A percentile compares a stretch with the other conserved stretches of the same genome.
Evolutionary conservation across 352 stramenopile genomes (phyloP).

Genomic region (Pythium insidiosum): DNA sequence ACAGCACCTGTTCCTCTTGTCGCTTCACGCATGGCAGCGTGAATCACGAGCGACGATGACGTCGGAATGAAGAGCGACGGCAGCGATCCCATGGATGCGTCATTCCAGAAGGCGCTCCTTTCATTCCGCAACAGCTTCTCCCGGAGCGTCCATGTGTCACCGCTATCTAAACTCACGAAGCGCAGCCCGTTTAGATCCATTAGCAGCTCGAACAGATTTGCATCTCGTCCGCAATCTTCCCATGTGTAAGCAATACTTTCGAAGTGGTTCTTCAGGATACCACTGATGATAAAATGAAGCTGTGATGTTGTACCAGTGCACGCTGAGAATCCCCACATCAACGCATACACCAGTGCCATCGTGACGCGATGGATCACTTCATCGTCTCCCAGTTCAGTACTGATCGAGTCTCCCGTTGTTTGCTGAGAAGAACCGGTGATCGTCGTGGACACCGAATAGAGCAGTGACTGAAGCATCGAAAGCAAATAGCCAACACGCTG

Average conservation of each 20-base stretch:
- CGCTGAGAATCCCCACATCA: conserved; percentile 33
- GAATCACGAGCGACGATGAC: conserved; percentile 16
- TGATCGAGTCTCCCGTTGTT: neutral
- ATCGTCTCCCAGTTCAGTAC: conserved; percentile 5
- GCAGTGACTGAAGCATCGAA: conserved; percentile 31
- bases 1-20: conserved; percentile 14
- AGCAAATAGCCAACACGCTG: conserved; percentile 37
- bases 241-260: conserved; percentile 13
- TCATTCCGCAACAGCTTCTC: conserved; percentile 13
- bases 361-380: conserved; percentile 26
- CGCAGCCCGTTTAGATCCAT: conserved; percentile 15
- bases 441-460: conserved; percentile 15
- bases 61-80: conserved; percentile 22
- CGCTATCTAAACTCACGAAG: conserved; percentile 14
- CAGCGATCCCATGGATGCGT: neutral
- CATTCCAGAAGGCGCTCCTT: conserved; percentile 1
- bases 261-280: conserved; percentile 19
- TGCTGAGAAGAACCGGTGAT: too few species aligned
- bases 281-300: conserved; percentile 16
- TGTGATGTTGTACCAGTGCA: conserved; percentile 4
- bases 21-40: conserved; percentile 19
- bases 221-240: conserved; percentile 16
- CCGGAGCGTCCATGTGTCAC: conserved; percentile 8
- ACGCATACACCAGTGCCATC: conserved; percentile 39
- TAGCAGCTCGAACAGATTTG: conserved; percentile 19